A percentile compares a stretch with the other conserved stretches of the same genome.
Conservation (phyloP, 2,329 filamentous ascomycete genomes). For the Seiridium unicorne region DNA sequence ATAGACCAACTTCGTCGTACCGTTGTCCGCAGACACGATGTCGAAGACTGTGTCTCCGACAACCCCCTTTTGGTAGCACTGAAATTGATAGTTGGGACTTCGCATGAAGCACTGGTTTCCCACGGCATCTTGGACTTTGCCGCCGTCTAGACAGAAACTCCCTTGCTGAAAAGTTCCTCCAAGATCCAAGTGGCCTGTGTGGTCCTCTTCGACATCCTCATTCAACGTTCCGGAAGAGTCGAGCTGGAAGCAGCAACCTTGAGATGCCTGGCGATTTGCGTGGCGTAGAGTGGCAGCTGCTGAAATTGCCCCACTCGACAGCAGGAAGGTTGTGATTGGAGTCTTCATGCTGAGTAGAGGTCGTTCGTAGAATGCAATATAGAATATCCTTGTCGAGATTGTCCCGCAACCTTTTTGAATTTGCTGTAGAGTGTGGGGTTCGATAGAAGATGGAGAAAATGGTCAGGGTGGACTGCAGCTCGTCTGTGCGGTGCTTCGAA, state of each 20-base stretch:
- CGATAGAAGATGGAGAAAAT: too few species aligned
- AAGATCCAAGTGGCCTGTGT: slow-evolving; percentile 21
- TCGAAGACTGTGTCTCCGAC: slow-evolving; percentile 22
- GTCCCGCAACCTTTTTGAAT: not conserved
- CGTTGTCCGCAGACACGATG: slow-evolving; percentile 13
- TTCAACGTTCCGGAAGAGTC: slow-evolving; percentile 21
- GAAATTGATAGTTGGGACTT: slow-evolving; percentile 20
- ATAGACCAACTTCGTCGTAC: slow-evolving; percentile 22
- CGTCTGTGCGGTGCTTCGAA: not conserved
- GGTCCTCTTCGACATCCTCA: slow-evolving; percentile 21
- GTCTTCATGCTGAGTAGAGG: not conserved
- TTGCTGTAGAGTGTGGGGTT: not conserved
- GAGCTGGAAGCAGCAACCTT: slow-evolving; percentile 25
- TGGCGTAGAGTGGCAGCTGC: not conserved
- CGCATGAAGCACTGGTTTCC: slow-evolving; percentile 27
- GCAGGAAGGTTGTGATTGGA: not conserved
- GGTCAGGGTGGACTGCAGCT: too few species aligned
- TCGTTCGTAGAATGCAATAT: too few species aligned
- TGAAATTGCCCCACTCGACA: not conserved
- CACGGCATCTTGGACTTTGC: slow-evolving; percentile 21
- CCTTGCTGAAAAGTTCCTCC: slow-evolving; percentile 25
- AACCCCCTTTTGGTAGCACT: slow-evolving; percentile 21
- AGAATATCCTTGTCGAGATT: not conserved
- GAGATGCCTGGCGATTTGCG: not conserved
- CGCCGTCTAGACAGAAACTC: slow-evolving; percentile 23